These are phyloP conservation scores for Rhynchospora pubera DNA, from an alignment of 176 grass and related monocot genomes.

Conservation along the genomic window DNA sequence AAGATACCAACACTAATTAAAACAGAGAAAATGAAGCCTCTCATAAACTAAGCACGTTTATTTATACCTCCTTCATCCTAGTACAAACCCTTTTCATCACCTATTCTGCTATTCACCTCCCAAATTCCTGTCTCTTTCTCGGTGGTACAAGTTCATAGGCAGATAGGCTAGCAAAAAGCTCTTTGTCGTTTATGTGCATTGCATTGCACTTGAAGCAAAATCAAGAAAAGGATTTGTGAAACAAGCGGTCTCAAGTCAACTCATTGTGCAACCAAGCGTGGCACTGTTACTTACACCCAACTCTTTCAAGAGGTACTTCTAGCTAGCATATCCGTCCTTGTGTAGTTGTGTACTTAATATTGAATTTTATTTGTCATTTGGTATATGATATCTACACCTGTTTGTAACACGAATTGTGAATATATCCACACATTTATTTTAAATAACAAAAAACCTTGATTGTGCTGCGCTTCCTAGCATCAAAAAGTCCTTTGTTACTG, in stretches of 20 bases:
- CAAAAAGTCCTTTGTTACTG: not conserved
- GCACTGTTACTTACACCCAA: not conserved
- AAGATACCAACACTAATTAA: not conserved
- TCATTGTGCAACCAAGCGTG: not conserved
- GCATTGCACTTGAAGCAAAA: conserved; percentile 26
- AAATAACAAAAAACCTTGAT: too few species aligned
- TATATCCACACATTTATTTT: too few species aligned
- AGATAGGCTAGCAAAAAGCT: not conserved
- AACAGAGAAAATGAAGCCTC: not conserved
- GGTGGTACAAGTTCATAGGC: conserved; percentile 11
- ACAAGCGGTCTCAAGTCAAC: not conserved
- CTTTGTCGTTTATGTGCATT: not conserved
- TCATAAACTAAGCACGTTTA: conserved; percentile 4
- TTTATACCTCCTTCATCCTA: conserved; percentile 16
- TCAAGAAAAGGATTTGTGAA: conserved; percentile 11
- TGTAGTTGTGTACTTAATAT: not conserved
- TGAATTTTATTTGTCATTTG: not conserved
- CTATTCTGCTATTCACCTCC: too few species aligned
- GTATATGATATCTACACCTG: not conserved
- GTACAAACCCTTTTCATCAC: conserved; percentile 11
- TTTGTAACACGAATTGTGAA: too few species aligned
- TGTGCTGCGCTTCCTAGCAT: not conserved
- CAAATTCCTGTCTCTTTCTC: conserved; percentile 8
- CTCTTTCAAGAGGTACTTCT: conserved; percentile 14
- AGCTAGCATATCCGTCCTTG: not conserved